phyloP scores from a whole-genome alignment of 352 stramenopile species.

The Phytophthora idaei region DNA sequence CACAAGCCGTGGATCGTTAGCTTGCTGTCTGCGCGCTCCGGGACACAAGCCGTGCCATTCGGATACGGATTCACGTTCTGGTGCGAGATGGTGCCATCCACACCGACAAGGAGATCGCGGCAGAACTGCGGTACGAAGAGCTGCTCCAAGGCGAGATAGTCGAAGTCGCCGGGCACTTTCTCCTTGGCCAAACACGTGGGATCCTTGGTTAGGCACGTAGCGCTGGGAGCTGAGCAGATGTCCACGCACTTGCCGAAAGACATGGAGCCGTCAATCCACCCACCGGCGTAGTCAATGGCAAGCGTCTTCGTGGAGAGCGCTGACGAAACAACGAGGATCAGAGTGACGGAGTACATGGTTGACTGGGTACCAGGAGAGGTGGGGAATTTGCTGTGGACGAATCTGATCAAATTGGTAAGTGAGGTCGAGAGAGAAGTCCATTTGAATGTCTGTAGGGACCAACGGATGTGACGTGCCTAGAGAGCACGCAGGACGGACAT shows the following conservation, averaged over 20 bases:
- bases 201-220: conserved; percentile 61
- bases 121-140: conserved; percentile 84
- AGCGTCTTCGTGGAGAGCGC: conserved; percentile 15
- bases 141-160: conserved; percentile 82
- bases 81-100: conserved; percentile 81
- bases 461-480: conserved; percentile 29
- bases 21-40: conserved; percentile 48
- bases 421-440: background rate
- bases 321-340: conserved; percentile 21
- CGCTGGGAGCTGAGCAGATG: conserved; percentile 71
- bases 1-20: conserved; percentile 81
- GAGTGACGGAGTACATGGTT: conserved; percentile 32
- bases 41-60: conserved; percentile 53
- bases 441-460: conserved; percentile 11
- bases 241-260: conserved; percentile 65
- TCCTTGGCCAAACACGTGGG: conserved; percentile 63
- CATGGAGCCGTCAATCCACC: conserved; percentile 48
- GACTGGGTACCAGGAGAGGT: conserved; percentile 11
- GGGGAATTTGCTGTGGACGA: conserved; percentile 20
- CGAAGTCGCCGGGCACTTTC: conserved; percentile 69
- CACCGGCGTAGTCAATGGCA: conserved; percentile 63
- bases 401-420: conserved; percentile 30
- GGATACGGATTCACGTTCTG: conserved; percentile 78
- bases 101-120: conserved; percentile 67
- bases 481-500: conserved; percentile 24